Conservation (phyloP, 129 eudicot species). For the Apium graveolens region DNA sequence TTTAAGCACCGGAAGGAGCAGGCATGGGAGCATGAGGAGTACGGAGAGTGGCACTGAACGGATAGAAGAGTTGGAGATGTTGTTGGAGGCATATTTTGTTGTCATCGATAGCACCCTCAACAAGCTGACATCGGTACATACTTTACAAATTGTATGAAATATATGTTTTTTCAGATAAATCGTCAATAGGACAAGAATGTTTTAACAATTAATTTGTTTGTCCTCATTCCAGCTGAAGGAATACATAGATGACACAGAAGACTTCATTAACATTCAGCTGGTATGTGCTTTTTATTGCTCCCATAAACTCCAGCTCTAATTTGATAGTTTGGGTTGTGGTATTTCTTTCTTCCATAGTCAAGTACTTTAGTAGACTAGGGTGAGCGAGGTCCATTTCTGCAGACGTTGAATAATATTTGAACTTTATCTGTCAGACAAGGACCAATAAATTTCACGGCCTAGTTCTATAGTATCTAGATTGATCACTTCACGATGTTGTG, state of each 20-base stretch:
- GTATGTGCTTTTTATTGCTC: slow-evolving; percentile 18
- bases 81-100: slow-evolving; percentile 64
- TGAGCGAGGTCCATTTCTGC: not conserved
- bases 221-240: slow-evolving; percentile 46
- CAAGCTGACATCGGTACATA: slow-evolving; percentile 48
- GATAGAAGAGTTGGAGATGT: slow-evolving; percentile 75
- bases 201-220: not conserved
- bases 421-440: not conserved
- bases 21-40: slow-evolving; percentile 81
- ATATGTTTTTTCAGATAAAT: not conserved
- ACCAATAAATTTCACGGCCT: not conserved
- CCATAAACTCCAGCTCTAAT: not conserved
- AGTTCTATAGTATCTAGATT: not conserved
- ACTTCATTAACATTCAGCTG: slow-evolving; percentile 56
- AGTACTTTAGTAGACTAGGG: not conserved
- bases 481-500: not conserved
- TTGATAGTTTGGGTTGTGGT: not conserved
- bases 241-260: slow-evolving; percentile 65
- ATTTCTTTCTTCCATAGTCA: not conserved
- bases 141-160: not conserved
- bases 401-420: too few species aligned
- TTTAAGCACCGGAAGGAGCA: slow-evolving; percentile 70
- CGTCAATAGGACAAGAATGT: not conserved
- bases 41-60: slow-evolving; percentile 53
- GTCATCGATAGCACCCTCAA: slow-evolving; percentile 47